Conservation (phyloP, 768 basidiomycete species). For the Paxillus involutus region DNA sequence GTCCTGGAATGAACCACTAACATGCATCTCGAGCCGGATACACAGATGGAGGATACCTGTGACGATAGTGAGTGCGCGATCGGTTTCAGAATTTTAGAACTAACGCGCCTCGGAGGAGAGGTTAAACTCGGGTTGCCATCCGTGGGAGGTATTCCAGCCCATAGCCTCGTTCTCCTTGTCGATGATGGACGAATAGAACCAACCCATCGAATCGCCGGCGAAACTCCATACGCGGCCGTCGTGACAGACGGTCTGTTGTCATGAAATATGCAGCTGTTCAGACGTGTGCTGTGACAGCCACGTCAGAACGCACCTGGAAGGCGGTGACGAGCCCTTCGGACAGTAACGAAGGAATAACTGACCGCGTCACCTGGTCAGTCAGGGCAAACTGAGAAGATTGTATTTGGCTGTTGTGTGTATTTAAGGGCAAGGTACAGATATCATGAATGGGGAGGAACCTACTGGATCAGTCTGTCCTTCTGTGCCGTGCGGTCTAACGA, state of each 20-base stretch:
- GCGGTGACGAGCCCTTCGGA: conserved; percentile 40
- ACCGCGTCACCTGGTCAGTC: conserved; percentile 33
- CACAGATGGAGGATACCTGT: conserved; percentile 53
- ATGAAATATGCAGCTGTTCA: neutral
- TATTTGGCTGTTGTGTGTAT: conserved; percentile 36
- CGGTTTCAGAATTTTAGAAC: neutral
- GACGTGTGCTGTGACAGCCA: neutral
- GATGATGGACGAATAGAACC: conserved; percentile 41
- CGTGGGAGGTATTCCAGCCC: conserved; percentile 8
- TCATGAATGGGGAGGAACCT: neutral
- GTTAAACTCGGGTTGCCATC: conserved; percentile 45
- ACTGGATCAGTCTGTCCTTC: conserved; percentile 30
- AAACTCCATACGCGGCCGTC: conserved; percentile 37
- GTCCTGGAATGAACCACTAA: conserved; percentile 29
- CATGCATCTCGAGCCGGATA: conserved; percentile 50
- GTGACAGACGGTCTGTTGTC: conserved; percentile 33
- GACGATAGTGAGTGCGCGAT: neutral
- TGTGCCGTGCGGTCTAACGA: conserved; percentile 12
- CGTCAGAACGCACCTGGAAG: conserved; percentile 42
- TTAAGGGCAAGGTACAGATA: neutral
- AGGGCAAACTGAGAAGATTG: conserved; percentile 38
- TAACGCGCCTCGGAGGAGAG: conserved; percentile 29
- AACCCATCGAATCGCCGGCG: conserved; percentile 53
- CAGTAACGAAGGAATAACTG: conserved; percentile 29
- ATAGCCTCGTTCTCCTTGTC: conserved; percentile 6